phyloP scores from a whole-genome alignment of 1,284 basidiomycete genomes.

The Volvariella surrecta region DNA sequence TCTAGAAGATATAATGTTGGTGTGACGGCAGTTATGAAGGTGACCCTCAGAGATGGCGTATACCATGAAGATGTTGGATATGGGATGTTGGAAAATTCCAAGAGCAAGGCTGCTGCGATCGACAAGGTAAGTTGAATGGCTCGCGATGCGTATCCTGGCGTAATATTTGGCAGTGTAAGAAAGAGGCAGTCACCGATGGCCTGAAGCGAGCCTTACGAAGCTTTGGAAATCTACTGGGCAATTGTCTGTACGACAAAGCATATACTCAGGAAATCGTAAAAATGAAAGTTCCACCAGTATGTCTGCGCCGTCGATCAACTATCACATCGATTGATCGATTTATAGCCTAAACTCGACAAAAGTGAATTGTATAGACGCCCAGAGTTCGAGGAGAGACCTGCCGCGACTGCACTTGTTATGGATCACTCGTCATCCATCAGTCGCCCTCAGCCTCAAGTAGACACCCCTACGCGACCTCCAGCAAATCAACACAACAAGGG shows the following conservation, averaged over 20 bases:
- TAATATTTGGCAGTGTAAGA: conserved; percentile 70
- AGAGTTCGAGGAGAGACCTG: conserved; percentile 52
- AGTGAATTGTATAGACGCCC: conserved; percentile 69
- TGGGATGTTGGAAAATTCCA: conserved; percentile 80
- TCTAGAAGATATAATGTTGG: conserved; percentile 66
- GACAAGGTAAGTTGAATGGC: conserved; percentile 68
- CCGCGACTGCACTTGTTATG: conserved; percentile 5
- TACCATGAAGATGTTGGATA: conserved; percentile 94
- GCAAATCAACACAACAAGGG: conserved; percentile 1
- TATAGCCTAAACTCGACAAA: conserved; percentile 71
- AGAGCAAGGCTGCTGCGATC: conserved; percentile 78
- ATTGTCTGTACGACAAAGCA: conserved; percentile 91
- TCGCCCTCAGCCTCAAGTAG: neutral
- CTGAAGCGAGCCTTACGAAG: conserved; percentile 86
- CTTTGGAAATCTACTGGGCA: conserved; percentile 93
- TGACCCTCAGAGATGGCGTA: conserved; percentile 83
- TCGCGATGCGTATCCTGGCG: conserved; percentile 1
- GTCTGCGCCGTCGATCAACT: conserved; percentile 19
- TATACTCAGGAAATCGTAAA: conserved; percentile 83
- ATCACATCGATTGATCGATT: too few species aligned
- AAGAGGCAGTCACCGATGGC: conserved; percentile 94
- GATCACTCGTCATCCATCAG: neutral
- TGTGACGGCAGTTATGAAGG: conserved; percentile 78
- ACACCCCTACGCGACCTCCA: conserved; percentile 2
- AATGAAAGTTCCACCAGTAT: conserved; percentile 74